A percentile compares a stretch with the other conserved stretches of the same genome.
Conservation (phyloP, 192 early-diverging fungal species). For the Gigaspora rosea region DNA sequence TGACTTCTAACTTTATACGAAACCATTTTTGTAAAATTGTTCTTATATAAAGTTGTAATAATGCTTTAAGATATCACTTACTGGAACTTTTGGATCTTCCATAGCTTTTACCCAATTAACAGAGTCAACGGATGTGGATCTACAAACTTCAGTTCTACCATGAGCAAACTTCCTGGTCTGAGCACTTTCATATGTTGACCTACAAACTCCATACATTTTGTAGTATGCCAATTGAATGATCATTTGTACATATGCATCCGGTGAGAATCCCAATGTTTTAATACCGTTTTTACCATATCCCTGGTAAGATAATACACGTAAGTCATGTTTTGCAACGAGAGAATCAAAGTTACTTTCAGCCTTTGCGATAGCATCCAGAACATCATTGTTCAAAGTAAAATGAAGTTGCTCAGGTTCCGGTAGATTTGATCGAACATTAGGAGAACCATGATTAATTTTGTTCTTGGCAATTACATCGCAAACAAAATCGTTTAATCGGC, state of each 20-base stretch:
- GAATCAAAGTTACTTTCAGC: conserved; percentile 81
- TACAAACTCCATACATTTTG: conserved; percentile 76
- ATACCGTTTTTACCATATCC: conserved; percentile 94
- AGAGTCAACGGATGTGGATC: conserved; percentile 76
- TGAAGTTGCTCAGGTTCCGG: conserved; percentile 66
- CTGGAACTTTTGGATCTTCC: conserved; percentile 59
- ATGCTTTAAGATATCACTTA: neutral
- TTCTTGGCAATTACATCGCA: conserved; percentile 58
- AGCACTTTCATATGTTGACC: conserved; percentile 92
- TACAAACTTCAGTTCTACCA: conserved; percentile 94
- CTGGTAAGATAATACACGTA: conserved; percentile 79
- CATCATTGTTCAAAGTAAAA: conserved; percentile 66
- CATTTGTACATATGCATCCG: conserved; percentile 87
- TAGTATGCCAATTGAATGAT: conserved; percentile 96
- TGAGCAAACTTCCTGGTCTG: conserved; percentile 90
- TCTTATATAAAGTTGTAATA: neutral
- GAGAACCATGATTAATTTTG: conserved; percentile 75
- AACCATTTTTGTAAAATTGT: neutral
- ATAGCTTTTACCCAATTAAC: conserved; percentile 85
- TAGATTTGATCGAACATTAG: conserved; percentile 58
- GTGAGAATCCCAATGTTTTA: conserved; percentile 80
- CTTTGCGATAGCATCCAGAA: conserved; percentile 63
- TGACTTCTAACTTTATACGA: conserved; percentile 43
- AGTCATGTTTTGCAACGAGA: conserved; percentile 77
- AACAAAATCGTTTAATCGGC: conserved; percentile 85